These are phyloP conservation scores for Biscogniauxia marginata DNA, from an alignment of 2,329 filamentous ascomycete species.

Conservation along the genomic window DNA sequence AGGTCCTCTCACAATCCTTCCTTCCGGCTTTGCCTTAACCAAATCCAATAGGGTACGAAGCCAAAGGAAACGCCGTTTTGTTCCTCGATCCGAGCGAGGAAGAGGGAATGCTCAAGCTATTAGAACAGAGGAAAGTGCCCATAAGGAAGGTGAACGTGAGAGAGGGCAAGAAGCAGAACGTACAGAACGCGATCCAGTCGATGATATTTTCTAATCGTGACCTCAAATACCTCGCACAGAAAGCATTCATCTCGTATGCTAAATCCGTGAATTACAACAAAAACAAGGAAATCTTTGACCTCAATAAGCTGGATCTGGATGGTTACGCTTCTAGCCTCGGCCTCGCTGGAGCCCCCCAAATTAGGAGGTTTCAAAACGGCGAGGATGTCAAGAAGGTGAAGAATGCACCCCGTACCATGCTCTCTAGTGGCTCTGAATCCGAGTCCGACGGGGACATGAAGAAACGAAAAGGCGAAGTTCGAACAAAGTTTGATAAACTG, in stretches of 20 bases:
- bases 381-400: constrained; percentile 84
- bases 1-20: not conserved
- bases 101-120: constrained; percentile 78
- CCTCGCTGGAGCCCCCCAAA: constrained; percentile 85
- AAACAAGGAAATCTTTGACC: constrained; percentile 87
- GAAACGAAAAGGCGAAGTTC: constrained; percentile 63
- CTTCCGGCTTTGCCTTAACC: not conserved
- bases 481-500: constrained; percentile 97
- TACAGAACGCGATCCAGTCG: constrained; percentile 82
- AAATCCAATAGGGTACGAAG: constrained; percentile 60
- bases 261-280: constrained; percentile 83
- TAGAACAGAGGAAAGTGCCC: constrained; percentile 87
- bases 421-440: constrained; percentile 61
- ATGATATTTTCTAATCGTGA: constrained; percentile 96
- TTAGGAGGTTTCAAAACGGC: constrained; percentile 82
- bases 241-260: constrained; percentile 89
- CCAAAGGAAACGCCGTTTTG: constrained; percentile 80
- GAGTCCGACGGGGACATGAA: constrained; percentile 56
- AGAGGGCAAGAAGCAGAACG: constrained; percentile 83
- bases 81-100: constrained; percentile 94
- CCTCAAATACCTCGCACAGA: constrained; percentile 92
- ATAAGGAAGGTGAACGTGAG: constrained; percentile 84
- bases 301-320: constrained; percentile 80
- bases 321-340: constrained; percentile 83
- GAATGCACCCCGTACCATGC: constrained; percentile 71